phyloP scores from a whole-genome alignment of 768 basidiomycete genomes.

The Mycena polygramma region DNA sequence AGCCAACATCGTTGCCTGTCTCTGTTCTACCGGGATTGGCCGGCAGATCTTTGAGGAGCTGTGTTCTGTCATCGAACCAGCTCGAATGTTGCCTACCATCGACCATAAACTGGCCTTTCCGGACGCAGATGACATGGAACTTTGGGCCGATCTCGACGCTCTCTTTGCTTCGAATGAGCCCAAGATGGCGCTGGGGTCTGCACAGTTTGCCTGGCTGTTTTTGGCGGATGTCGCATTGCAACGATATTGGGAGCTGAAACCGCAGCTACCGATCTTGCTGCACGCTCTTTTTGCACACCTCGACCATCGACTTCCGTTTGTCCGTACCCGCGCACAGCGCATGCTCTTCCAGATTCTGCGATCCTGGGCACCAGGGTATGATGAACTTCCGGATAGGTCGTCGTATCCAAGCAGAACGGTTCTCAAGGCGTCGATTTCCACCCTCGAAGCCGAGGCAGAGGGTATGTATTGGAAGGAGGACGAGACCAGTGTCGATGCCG shows the following conservation, averaged over 20 bases:
- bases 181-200: conserved; percentile 78
- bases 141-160: conserved; percentile 85
- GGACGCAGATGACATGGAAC: conserved; percentile 74
- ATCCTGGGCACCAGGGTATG: conserved; percentile 84
- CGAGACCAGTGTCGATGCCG: conserved; percentile 66
- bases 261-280: conserved; percentile 79
- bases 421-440: conserved; percentile 64
- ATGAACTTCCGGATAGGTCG: conserved; percentile 74
- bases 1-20: conserved; percentile 84
- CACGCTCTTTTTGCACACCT: conserved; percentile 86
- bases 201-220: conserved; percentile 91
- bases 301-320: conserved; percentile 78
- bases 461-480: conserved; percentile 80
- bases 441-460: conserved; percentile 71
- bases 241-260: conserved; percentile 79
- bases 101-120: conserved; percentile 78
- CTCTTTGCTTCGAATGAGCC: conserved; percentile 79
- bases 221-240: conserved; percentile 82
- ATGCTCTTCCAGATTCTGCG: conserved; percentile 90
- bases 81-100: conserved; percentile 83
- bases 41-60: conserved; percentile 84
- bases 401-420: conserved; percentile 59
- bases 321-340: conserved; percentile 79
- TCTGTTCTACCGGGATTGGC: conserved; percentile 83
- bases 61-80: conserved; percentile 87